Evolutionary conservation across 2,329 filamentous ascomycete genomes (phyloP), one percentile per base, ranked within the genome.

Genomic region (Aureobasidium sp.): DNA sequence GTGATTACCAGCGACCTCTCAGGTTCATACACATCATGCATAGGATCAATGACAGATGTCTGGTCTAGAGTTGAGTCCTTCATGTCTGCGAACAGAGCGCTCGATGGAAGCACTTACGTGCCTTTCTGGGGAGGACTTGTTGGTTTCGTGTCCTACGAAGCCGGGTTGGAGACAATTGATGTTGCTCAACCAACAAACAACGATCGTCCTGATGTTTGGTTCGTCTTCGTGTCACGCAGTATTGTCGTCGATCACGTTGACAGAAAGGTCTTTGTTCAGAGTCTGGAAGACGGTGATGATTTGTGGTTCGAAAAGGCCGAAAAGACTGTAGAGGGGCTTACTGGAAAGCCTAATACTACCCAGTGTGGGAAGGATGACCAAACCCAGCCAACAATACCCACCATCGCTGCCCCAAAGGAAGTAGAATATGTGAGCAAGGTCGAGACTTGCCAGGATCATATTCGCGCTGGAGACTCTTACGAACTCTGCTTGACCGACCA

Each of bases 81-180:
- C 33, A 76, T 79, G 70, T 65, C 70, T 39, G 61, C 67, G 8
- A 71, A 74, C 5, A 71, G 67, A 59, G 73, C 73, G 1, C 64
- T 63, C 1, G 70, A 66, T 11, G 76, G 76, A 5, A 66, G 68
- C 31, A 64, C 68, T 0, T 68, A 71, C 39, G 75, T 75, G 0
- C 82, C 89, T 0, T 96, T 96, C 70, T 85, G 89, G 74, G 91
- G 90, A 57, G 91, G 91, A 0, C 86, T 96, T 63, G 84, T 96
- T 75, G 91, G 91, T 0, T 95, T 88, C 68, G 82, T 91, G 56
- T 91, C 89, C 0, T 96, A 96, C 64, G 91, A 96, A 72, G 84
- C 91, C 70, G 90, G 90, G 0, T 76, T 95, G 1, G 77, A 80
- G 66, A 84, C 80, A 19, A 85, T 85, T 60, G 73, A 77, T 54